Evolutionary conservation across 139 green algal species (phyloP), one percentile per base, ranked within the genome.

Genomic region (Trebouxia sp.): DNA sequence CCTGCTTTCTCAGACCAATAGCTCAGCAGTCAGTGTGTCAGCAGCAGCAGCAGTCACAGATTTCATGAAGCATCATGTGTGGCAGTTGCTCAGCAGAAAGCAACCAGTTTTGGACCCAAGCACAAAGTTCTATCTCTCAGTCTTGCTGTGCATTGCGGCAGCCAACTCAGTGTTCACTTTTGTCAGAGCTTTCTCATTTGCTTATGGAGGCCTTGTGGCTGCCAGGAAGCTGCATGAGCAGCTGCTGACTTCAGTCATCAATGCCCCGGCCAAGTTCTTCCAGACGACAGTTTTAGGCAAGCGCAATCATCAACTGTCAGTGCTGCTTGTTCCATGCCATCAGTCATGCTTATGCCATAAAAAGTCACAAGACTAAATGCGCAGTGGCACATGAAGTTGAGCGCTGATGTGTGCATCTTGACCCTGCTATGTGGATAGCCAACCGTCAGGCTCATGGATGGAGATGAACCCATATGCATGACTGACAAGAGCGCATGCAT

Each of bases 131-230:
- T 96, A 92, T 74, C 75, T 96, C 22, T 43, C 26, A 6, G 86
- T 90, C 5, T 66, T 96, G 66, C 10, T 87, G 4, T 37, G 43
- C 43, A 84, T 96, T 39, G 85, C 89, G 1, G 87, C 32, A 55
- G 74, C 86, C 67, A 95, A 96, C 76, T 83, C 83, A 0, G 39
- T 92, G 1, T 89, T 89, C 75, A 95, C 79, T 2, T 41, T 86
- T 43, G 83, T 86, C 5, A 72, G 94, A 15, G 88, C 93, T 3
- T 96, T 98, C 79, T 88, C 84, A 26, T 98, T 98, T 86, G 94
- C 94, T 1, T 83, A 82, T 20, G 92, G 90, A 17, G 92, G 94
- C 39, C 81, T 97, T 80, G 51, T 82, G 32, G 93, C 93, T 12
- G 93, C 92, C 3, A 17, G 50, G 26, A 28, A 41, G 38, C 80